Base-by-base conservation (phyloP, 768 basidiomycete genomes). In the Scleroderma citrinum region DNA sequence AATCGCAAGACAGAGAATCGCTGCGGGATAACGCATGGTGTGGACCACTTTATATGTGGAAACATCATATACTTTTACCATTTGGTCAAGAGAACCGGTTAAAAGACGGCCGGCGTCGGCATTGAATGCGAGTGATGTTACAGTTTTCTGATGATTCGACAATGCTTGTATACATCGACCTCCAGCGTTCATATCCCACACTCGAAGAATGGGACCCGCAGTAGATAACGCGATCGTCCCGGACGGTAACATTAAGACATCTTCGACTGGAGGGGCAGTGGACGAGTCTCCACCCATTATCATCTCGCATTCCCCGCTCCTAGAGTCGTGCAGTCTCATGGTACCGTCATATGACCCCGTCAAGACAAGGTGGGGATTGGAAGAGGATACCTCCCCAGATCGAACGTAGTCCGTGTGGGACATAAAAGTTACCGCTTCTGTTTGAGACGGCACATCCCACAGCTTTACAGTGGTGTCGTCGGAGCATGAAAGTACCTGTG, bases 21-120 rank as follows among this genome's bases (percentile, higher is more conserved):
- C 91, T 5, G 93, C 92, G 5, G 95, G 90, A 67, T 98, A 98
- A 39, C 96, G 85, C 92, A 99, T 98, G 4, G 96, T 97, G 61
- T 99, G 96, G 13, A 96, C 83, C 31, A 99, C 96, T 60, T 89
- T 88, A 75, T 95, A 97, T 14, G 82, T 82, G 62, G 87, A 81
- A 32, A 94, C 83, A 67, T 98, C 95, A 70, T 98, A 99, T 30
- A 97, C 94, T 70, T 99, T 99, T 50, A 98, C 91, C 87, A 99
- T 88, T 57, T 95, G 93, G 65, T 99, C 96, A 53, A 99, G 73
- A 37, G 89, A 83, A 26, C 92, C 96, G 1, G 91, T 92, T 40
- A 99, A 73, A 2, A 98, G 76, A 32, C 93, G 79, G 56, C 81
- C 80, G 23, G 87, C 82, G 44, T 73, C 77, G 26, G 85, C 61